Percentiles rank a stretch among this genome's conserved stretches.
These are phyloP conservation scores for Trametes hirsuta DNA, from an alignment of 1,284 basidiomycete species.

Conservation along the genomic window DNA sequence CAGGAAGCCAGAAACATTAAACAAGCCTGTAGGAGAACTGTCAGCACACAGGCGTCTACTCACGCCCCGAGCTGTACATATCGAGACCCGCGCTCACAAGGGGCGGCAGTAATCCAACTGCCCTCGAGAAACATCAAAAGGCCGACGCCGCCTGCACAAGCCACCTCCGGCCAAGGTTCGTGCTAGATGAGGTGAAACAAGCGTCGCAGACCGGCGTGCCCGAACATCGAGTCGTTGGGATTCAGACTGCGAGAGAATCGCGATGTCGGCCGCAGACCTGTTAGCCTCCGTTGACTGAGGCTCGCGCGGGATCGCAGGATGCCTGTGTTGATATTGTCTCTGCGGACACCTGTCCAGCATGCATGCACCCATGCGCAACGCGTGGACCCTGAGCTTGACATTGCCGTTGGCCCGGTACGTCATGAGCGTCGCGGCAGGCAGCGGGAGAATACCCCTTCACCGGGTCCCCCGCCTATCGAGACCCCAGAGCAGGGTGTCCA, in stretches of 20 bases:
- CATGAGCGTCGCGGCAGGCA: constrained; percentile 1
- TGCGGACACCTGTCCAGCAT: not conserved
- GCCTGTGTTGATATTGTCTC: not conserved
- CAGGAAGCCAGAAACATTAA: not conserved
- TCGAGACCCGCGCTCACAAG: not conserved
- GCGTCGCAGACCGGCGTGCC: not conserved
- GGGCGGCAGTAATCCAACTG: not conserved
- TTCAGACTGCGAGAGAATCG: not conserved
- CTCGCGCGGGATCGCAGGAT: not conserved
- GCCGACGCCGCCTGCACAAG: not conserved
- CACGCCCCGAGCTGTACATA: not conserved
- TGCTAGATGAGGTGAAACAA: not conserved
- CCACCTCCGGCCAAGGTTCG: too few species aligned
- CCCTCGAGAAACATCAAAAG: not conserved
- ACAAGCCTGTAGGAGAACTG: not conserved
- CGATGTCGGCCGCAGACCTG: not conserved
- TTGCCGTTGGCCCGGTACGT: constrained; percentile 4
- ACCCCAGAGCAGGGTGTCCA: constrained; percentile 25
- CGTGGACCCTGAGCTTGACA: not conserved
- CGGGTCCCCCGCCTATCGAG: constrained; percentile 28
- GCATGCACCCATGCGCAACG: not conserved
- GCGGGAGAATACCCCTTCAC: constrained; percentile 35
- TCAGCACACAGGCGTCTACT: not conserved
- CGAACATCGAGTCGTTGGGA: not conserved
- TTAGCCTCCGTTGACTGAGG: not conserved